phyloP scores from a whole-genome alignment of 179 eudicot genomes.

The Actinidia chinensis region DNA sequence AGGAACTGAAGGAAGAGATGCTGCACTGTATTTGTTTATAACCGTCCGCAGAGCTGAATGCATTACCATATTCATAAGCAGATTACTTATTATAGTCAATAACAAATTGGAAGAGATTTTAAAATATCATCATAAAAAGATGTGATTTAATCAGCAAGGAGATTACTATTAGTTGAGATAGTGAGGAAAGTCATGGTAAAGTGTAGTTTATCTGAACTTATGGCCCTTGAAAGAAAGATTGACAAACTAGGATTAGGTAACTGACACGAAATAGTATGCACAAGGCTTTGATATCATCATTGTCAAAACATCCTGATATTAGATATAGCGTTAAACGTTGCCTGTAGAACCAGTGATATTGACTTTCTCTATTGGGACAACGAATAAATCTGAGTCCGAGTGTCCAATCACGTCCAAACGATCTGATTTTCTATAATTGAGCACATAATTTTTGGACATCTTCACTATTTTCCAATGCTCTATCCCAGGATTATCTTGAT shows the following conservation, averaged over 20 bases:
- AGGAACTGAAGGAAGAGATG: slow-evolving; percentile 63
- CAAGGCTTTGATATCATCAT: background rate
- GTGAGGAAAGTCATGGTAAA: background rate
- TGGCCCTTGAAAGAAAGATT: background rate
- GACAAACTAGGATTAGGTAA: background rate
- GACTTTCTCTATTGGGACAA: too few species aligned
- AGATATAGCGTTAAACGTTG: background rate
- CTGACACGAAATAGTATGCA: background rate
- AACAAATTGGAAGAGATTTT: slow-evolving; percentile 4
- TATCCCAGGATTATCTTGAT: too few species aligned
- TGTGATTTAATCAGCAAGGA: background rate
- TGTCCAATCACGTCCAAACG: too few species aligned
- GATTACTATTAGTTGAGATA: background rate
- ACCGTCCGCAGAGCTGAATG: slow-evolving; percentile 68
- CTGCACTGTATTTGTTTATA: slow-evolving; percentile 48
- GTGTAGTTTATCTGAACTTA: background rate
- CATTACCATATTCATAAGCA: slow-evolving; percentile 7
- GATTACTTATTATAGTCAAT: background rate
- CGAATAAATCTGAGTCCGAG: too few species aligned
- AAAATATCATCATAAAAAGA: slow-evolving; percentile 3
- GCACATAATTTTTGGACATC: too few species aligned
- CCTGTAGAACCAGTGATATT: background rate
- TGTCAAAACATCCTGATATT: slow-evolving; percentile 2
- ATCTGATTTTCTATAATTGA: too few species aligned
- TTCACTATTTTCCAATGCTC: too few species aligned